Percentiles rank a stretch among this genome's conserved stretches.
Conservation (phyloP, 495 filamentous ascomycete genomes). For the Cercophora scortea region DNA sequence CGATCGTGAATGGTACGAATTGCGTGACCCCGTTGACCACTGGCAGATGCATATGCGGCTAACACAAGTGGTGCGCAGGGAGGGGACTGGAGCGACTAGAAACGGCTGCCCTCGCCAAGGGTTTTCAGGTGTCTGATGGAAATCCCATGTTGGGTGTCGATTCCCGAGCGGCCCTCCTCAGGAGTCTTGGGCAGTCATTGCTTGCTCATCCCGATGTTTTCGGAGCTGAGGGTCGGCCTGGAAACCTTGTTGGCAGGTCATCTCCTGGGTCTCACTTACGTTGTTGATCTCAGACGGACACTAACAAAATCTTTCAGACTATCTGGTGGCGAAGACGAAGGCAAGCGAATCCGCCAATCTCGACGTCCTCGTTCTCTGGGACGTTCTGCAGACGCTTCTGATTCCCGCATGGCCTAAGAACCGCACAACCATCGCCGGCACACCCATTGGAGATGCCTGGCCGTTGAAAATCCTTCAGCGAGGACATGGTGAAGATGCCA, state of each 20-base stretch:
- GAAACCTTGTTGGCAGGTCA: conserved; percentile 45
- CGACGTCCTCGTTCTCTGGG: conserved; percentile 34
- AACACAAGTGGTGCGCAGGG: conserved; percentile 68
- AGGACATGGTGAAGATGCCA: too few relatives aligned
- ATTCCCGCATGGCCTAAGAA: conserved; percentile 48
- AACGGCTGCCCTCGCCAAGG: conserved; percentile 2
- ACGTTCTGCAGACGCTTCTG: conserved; percentile 41
- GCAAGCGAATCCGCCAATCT: conserved; percentile 19
- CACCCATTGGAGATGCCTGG: conserved; percentile 53
- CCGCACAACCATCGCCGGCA: conserved; percentile 42
- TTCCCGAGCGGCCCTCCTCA: conserved; percentile 40
- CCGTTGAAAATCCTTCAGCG: conserved; percentile 27
- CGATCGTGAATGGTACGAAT: conserved; percentile 15
- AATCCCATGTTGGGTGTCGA: conserved; percentile 47
- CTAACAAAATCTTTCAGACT: conserved; percentile 31
- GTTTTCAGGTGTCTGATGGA: conserved; percentile 38
- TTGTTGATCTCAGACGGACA: not conserved
- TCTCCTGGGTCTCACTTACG: not conserved
- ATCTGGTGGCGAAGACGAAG: conserved; percentile 26
- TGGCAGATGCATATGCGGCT: conserved; percentile 73
- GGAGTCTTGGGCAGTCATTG: conserved; percentile 41
- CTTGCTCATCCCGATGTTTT: conserved; percentile 37
- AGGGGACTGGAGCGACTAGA: not conserved
- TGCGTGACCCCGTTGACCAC: conserved; percentile 85
- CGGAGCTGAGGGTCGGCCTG: conserved; percentile 42